These are phyloP conservation scores for Neurospora pannonica DNA, from an alignment of 495 filamentous ascomycete genomes.

Conservation along the genomic window DNA sequence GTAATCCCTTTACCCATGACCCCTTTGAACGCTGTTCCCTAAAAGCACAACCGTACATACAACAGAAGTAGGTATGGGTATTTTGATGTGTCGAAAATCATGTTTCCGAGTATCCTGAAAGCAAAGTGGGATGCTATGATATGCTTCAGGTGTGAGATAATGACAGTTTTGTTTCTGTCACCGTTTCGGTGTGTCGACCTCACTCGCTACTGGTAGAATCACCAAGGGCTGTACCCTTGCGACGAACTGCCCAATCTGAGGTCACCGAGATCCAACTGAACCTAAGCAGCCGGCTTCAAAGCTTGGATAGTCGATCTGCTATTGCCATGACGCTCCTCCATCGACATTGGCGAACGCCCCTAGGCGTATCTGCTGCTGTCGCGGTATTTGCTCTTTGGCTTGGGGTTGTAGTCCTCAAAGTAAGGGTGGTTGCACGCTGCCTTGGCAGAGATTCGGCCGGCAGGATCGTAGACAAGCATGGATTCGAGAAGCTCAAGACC, in stretches of 20 bases:
- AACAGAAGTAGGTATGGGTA: neutral
- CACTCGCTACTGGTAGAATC: neutral
- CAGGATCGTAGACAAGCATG: conserved; percentile 91
- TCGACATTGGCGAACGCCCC: neutral
- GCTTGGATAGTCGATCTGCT: neutral
- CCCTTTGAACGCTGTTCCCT: neutral
- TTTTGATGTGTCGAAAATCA: neutral
- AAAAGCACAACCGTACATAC: neutral
- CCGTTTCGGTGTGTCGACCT: neutral
- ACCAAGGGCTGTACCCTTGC: neutral
- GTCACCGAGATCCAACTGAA: neutral
- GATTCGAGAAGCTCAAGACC: conserved; percentile 85
- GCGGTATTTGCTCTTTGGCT: conserved; percentile 23
- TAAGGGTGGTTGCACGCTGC: conserved; percentile 89
- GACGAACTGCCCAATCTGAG: neutral
- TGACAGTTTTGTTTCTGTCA: neutral
- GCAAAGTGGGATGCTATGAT: conserved; percentile 8
- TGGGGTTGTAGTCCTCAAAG: conserved; percentile 57
- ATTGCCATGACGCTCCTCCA: neutral
- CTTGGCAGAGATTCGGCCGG: conserved; percentile 89
- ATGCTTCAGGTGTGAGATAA: conserved; percentile 9
- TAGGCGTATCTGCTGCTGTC: conserved; percentile 31
- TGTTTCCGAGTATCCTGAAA: conserved; percentile 18
- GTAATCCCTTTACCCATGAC: neutral
- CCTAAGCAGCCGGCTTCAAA: conserved; percentile 2